These are phyloP conservation scores for Abortiporus biennis DNA, from an alignment of 1,284 basidiomycete species.

Conservation along the genomic window DNA sequence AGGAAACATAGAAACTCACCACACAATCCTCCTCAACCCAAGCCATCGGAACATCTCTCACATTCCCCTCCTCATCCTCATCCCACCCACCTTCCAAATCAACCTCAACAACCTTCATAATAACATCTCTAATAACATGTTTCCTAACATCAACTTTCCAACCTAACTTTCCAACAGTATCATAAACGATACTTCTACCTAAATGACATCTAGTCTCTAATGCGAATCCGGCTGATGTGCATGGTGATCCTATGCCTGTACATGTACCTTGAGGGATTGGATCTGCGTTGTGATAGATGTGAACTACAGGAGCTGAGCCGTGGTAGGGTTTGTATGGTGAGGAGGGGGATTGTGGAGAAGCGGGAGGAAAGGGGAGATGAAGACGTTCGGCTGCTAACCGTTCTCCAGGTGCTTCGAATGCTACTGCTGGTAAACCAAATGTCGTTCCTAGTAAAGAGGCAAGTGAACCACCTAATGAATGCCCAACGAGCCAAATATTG, in stretches of 20 bases:
- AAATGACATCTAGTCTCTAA: constrained; percentile 56
- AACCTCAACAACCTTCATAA: constrained; percentile 65
- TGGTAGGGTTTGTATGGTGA: constrained; percentile 19
- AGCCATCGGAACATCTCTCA: constrained; percentile 27
- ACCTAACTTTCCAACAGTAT: constrained; percentile 77
- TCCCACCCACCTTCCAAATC: constrained; percentile 41
- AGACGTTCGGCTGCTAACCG: constrained; percentile 81
- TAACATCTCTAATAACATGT: constrained; percentile 73
- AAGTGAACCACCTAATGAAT: constrained; percentile 84
- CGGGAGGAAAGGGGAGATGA: constrained; percentile 72
- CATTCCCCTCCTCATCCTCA: constrained; percentile 34
- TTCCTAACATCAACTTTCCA: constrained; percentile 80
- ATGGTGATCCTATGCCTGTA: constrained; percentile 60
- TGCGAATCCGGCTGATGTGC: constrained; percentile 64
- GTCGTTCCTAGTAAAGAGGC: constrained; percentile 87
- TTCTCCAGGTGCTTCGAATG: constrained; percentile 93
- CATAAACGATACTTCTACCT: constrained; percentile 82
- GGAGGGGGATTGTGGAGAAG: constrained; percentile 22
- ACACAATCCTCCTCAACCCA: constrained; percentile 34
- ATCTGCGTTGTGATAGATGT: constrained; percentile 79
- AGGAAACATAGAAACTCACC: constrained; percentile 28
- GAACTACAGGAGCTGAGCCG: constrained; percentile 43
- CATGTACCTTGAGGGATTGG: constrained; percentile 77
- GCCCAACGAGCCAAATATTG: constrained; percentile 90
- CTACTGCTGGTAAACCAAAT: constrained; percentile 90